Evolutionary conservation across 495 filamentous ascomycete species (phyloP).

Genomic region (Lentithecium fluviatile): DNA sequence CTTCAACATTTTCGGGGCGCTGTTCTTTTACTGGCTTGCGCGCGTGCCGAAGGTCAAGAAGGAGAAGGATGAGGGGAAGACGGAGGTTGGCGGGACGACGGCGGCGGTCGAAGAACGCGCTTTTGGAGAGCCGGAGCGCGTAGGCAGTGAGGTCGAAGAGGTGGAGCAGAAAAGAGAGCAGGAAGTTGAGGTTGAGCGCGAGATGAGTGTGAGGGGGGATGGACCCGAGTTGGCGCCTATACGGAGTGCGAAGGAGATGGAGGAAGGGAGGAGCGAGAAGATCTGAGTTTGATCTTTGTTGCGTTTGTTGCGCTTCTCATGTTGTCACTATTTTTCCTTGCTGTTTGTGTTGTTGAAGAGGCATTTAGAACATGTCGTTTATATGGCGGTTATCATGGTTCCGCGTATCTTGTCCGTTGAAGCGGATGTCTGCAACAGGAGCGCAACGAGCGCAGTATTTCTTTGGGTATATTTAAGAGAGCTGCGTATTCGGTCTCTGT

Average conservation of each 20-base stretch:
- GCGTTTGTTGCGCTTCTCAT: too few relatives aligned
- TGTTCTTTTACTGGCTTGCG: constrained; percentile 44
- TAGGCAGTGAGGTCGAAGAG: constrained; percentile 1
- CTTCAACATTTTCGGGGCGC: constrained; percentile 43
- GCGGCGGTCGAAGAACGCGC: constrained; percentile 2
- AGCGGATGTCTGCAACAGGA: too few relatives aligned
- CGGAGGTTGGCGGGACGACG: neutral
- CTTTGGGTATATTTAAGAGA: too few relatives aligned
- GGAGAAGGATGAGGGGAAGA: constrained; percentile 33
- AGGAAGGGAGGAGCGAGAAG: neutral
- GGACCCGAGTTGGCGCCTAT: neutral
- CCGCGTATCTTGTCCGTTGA: too few relatives aligned
- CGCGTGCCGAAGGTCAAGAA: constrained; percentile 43
- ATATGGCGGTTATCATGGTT: too few relatives aligned
- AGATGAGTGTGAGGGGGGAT: too few relatives aligned
- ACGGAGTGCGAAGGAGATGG: neutral
- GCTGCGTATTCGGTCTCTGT: too few relatives aligned
- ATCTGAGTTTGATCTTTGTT: too few relatives aligned
- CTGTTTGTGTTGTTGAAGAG: too few relatives aligned
- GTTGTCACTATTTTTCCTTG: too few relatives aligned
- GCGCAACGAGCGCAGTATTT: too few relatives aligned
- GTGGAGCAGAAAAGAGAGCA: neutral
- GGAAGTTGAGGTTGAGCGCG: neutral
- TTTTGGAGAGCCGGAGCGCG: neutral
- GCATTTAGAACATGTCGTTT: too few relatives aligned